These are phyloP conservation scores for Aureobasidium sp. DNA, from an alignment of 2,329 filamentous ascomycete species.

Conservation along the genomic window DNA sequence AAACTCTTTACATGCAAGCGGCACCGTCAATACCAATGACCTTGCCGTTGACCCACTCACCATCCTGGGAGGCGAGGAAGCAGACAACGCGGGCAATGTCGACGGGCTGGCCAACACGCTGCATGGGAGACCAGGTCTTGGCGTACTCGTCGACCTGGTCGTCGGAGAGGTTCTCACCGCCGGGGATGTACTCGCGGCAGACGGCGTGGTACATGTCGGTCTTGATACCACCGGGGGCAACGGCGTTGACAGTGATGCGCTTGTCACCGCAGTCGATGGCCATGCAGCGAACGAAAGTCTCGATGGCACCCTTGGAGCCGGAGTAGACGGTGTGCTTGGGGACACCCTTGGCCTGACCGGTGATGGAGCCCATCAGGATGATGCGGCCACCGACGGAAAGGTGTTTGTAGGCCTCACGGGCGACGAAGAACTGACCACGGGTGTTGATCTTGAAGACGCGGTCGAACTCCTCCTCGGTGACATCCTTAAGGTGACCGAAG, in stretches of 20 bases:
- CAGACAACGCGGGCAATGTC: conserved; percentile 61
- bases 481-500: conserved; percentile 48
- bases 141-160: conserved; percentile 57
- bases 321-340: conserved; percentile 50
- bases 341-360: conserved; percentile 49
- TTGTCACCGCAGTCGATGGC: conserved; percentile 48
- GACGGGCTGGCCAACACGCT: conserved; percentile 59
- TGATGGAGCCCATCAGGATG: conserved; percentile 51
- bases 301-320: conserved; percentile 47
- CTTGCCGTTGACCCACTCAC: conserved; percentile 51
- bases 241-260: conserved; percentile 54
- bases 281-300: conserved; percentile 50
- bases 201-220: conserved; percentile 56
- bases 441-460: conserved; percentile 56
- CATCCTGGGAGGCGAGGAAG: conserved; percentile 51
- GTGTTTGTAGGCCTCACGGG: conserved; percentile 49
- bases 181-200: conserved; percentile 57
- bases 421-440: conserved; percentile 57
- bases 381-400: conserved; percentile 45
- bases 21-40: conserved; percentile 43
- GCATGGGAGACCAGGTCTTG: conserved; percentile 56
- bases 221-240: conserved; percentile 50
- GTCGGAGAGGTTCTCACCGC: conserved; percentile 48
- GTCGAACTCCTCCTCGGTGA: conserved; percentile 50
- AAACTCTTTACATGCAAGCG: conserved; percentile 30